Percentiles rank a stretch among this genome's conserved stretches.
Conservation (phyloP, 495 filamentous ascomycete genomes). For the Talaromyces thailandensis region DNA sequence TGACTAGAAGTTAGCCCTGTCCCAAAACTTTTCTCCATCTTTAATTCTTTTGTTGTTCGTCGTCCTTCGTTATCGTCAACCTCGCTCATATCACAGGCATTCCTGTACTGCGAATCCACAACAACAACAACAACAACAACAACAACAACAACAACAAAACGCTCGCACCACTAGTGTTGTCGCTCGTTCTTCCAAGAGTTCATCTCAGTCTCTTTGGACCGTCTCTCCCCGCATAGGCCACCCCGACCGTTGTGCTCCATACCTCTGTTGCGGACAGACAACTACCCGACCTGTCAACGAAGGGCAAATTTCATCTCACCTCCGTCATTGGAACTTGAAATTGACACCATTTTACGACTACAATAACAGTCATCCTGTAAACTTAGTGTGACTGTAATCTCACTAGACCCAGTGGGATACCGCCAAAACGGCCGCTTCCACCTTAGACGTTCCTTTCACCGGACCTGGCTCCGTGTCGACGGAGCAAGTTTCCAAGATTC, state of each 20-base stretch:
- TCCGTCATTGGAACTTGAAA: neutral
- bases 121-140: neutral
- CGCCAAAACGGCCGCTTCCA: slow-evolving; percentile 1
- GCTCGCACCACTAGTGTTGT: neutral
- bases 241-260: neutral
- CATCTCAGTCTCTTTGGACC: neutral
- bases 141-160: neutral
- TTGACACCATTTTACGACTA: neutral
- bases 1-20: neutral
- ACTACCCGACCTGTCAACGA: neutral
- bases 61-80: neutral
- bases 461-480: slow-evolving; percentile 23
- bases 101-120: neutral
- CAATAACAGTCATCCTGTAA: neutral
- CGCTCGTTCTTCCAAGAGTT: neutral
- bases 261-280: neutral
- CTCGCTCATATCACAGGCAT: neutral
- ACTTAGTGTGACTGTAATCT: neutral
- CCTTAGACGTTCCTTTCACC: neutral
- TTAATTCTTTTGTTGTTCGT: neutral
- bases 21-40: neutral
- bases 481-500: slow-evolving; percentile 49
- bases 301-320: neutral
- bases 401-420: neutral
- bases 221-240: neutral